Conservation (phyloP, 768 basidiomycete species). For the Mycena sanguinolenta region DNA sequence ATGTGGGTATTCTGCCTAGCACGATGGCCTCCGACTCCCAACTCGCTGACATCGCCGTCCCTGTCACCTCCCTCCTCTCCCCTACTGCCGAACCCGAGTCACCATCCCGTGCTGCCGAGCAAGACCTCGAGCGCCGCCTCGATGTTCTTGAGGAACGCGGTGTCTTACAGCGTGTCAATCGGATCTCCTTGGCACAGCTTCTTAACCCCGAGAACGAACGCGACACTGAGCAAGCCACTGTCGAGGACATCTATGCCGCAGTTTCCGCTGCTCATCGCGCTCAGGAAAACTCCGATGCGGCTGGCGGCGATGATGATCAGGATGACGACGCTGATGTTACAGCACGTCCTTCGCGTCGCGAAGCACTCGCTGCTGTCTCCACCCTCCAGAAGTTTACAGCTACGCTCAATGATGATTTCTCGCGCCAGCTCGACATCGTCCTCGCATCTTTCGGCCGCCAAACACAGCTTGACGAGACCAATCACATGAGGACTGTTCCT, state of each 20-base stretch:
- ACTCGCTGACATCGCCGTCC: slow-evolving; percentile 38
- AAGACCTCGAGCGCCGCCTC: slow-evolving; percentile 22
- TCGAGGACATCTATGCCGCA: slow-evolving; percentile 19
- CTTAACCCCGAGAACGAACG: slow-evolving; percentile 39
- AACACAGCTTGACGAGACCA: too few species aligned
- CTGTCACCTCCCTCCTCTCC: slow-evolving; percentile 41
- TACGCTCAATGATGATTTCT: too few species aligned
- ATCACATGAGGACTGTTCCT: too few species aligned
- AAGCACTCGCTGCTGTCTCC: too few species aligned
- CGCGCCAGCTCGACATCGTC: too few species aligned
- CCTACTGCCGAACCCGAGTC: slow-evolving; percentile 24
- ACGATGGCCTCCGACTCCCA: slow-evolving; percentile 9
- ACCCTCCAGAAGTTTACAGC: too few species aligned
- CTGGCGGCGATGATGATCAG: slow-evolving; percentile 42
- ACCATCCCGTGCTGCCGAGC: too few species aligned
- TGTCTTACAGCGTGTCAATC: slow-evolving; percentile 38
- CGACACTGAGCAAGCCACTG: slow-evolving; percentile 19
- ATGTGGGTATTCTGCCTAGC: slow-evolving; percentile 42
- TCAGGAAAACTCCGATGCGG: slow-evolving; percentile 5
- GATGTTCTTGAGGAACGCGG: slow-evolving; percentile 36
- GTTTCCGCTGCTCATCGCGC: slow-evolving; percentile 11
- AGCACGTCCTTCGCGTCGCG: too few species aligned
- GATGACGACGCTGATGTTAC: too few species aligned
- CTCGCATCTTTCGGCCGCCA: too few species aligned
- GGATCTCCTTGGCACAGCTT: slow-evolving; percentile 38